Evolutionary conservation across 805 yeast species (phyloP).

Genomic region (Ogataea naganishii): DNA sequence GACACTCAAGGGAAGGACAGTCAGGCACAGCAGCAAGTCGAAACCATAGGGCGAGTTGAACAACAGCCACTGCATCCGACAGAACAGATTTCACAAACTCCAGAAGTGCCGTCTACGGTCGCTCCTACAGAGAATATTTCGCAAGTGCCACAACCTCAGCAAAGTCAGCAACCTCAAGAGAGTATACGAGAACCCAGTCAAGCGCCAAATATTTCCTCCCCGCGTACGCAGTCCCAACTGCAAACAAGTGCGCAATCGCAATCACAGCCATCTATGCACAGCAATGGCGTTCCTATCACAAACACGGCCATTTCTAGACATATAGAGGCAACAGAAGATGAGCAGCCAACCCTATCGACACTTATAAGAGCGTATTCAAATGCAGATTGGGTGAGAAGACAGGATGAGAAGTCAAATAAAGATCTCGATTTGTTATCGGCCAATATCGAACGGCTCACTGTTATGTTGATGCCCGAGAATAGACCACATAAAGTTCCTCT

Average conservation of each 20-base stretch:
- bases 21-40: constrained; percentile 10
- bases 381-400: constrained; percentile 14
- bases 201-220: no score
- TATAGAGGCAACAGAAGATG: constrained; percentile 11
- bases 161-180: neutral
- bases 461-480: constrained; percentile 39
- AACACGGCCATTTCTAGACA: no score
- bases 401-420: constrained; percentile 19
- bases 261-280: constrained; percentile 1
- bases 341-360: constrained; percentile 19
- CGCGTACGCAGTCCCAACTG: constrained; percentile 1
- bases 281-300: no score
- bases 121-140: neutral
- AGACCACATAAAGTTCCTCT: constrained; percentile 48
- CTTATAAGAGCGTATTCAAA: constrained; percentile 20
- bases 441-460: constrained; percentile 35
- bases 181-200: neutral
- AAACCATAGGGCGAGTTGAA: constrained; percentile 18
- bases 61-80: constrained; percentile 6
- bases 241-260: neutral
- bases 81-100: constrained; percentile 3
- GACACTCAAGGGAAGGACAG: constrained; percentile 2
- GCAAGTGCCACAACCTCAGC: constrained; percentile 6
- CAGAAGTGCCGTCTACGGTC: constrained; percentile 3
- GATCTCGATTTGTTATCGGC: constrained; percentile 27